Evolutionary conservation across 345 rosid species (phyloP).

Genomic region (Luvunga scandens): DNA sequence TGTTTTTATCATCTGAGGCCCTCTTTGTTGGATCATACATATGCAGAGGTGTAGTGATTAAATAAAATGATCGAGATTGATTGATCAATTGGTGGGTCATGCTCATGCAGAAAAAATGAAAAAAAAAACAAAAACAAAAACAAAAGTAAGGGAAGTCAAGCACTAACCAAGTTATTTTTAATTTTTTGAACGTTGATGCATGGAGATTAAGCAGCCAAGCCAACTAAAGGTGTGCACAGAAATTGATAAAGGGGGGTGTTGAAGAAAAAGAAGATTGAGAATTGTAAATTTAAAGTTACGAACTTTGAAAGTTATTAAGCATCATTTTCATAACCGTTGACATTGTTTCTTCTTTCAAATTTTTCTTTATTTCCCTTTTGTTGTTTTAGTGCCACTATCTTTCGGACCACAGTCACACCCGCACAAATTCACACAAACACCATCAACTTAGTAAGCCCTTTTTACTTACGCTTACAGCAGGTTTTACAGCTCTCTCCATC

Average conservation of each 20-base stretch:
- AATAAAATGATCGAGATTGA: background rate
- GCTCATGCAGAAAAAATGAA: background rate
- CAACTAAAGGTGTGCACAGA: slow-evolving; percentile 33
- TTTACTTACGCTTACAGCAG: slow-evolving; percentile 39
- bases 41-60: too few species aligned
- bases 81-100: slow-evolving; percentile 23
- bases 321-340: slow-evolving; percentile 50
- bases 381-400: slow-evolving; percentile 30
- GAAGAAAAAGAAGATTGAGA: slow-evolving; percentile 20
- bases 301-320: slow-evolving; percentile 30
- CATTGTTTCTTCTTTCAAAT: slow-evolving; percentile 25
- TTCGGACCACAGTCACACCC: slow-evolving; percentile 58
- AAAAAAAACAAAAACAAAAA: background rate
- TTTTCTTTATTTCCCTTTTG: slow-evolving; percentile 7
- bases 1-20: background rate
- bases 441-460: slow-evolving; percentile 38
- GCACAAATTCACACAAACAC: slow-evolving; percentile 40
- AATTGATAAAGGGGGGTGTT: slow-evolving; percentile 40
- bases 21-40: background rate
- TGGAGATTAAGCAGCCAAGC: slow-evolving; percentile 16
- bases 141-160: background rate
- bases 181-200: slow-evolving; percentile 2
- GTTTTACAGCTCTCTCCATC: slow-evolving; percentile 12
- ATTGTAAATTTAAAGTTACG: slow-evolving; percentile 34
- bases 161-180: background rate